phyloP scores from a whole-genome alignment of 768 basidiomycete species.

The Suillus lakei region DNA sequence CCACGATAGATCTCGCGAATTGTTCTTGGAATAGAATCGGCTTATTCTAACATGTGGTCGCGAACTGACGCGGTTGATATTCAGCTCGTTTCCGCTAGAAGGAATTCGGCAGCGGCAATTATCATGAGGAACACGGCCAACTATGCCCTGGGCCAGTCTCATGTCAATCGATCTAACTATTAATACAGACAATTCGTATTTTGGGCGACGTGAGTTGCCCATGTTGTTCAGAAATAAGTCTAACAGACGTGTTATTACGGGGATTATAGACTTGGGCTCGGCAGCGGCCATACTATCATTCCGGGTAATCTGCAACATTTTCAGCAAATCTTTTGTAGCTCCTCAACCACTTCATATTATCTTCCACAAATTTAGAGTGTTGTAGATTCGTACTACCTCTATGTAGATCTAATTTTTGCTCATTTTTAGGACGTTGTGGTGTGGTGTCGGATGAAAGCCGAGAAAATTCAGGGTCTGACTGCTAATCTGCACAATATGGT shows the following conservation, averaged over 20 bases:
- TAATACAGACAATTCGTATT: not conserved
- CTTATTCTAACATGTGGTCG: not conserved
- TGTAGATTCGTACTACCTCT: too few relatives aligned
- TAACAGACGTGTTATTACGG: not conserved
- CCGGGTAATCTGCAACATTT: too few relatives aligned
- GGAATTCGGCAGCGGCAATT: not conserved
- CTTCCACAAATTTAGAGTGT: too few relatives aligned
- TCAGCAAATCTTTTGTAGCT: too few relatives aligned
- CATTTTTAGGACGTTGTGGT: too few relatives aligned
- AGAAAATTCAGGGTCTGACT: too few relatives aligned
- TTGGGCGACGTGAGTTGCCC: not conserved
- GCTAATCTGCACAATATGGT: too few relatives aligned
- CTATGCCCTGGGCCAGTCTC: not conserved
- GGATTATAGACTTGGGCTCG: too few relatives aligned
- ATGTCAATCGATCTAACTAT: not conserved
- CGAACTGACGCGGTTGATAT: not conserved
- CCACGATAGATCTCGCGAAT: not conserved
- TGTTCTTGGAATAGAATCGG: not conserved
- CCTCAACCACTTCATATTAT: too few relatives aligned
- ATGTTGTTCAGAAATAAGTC: not conserved
- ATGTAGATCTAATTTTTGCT: too few relatives aligned
- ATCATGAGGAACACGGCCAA: not conserved
- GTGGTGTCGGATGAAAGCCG: too few relatives aligned
- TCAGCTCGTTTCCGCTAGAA: not conserved
- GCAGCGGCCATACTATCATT: too few relatives aligned